Evolutionary conservation across 208 protist genomes (phyloP).

Genomic region (Trichomonas tenax): DNA sequence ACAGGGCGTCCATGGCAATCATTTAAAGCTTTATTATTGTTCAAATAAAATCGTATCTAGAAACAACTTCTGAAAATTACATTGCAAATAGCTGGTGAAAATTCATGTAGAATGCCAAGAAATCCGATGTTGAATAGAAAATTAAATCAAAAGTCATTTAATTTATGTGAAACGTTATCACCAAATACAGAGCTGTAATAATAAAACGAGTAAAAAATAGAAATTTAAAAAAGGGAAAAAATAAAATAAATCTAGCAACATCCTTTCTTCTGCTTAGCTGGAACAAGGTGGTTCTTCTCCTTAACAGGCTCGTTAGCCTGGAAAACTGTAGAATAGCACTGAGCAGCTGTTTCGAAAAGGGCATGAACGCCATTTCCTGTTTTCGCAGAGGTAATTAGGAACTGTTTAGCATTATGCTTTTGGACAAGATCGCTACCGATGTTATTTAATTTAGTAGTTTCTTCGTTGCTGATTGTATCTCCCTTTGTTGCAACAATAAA

Average conservation of each 20-base stretch:
- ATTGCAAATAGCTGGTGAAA: too few species aligned
- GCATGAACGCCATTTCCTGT: not conserved
- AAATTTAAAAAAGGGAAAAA: not conserved
- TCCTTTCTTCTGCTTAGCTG: not conserved
- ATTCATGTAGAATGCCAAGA: too few species aligned
- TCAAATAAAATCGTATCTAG: too few species aligned
- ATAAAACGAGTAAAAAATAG: not conserved
- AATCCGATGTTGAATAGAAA: too few species aligned
- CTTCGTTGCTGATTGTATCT: not conserved
- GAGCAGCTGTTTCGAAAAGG: not conserved
- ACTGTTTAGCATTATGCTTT: not conserved
- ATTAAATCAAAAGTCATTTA: not conserved
- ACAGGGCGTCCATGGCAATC: too few species aligned
- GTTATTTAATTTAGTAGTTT: not conserved
- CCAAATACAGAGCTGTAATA: not conserved
- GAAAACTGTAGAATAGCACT: not conserved
- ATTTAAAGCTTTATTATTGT: too few species aligned
- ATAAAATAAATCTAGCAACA: constrained; percentile 1
- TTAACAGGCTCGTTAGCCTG: not conserved
- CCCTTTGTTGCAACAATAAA: not conserved
- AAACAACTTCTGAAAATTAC: too few species aligned
- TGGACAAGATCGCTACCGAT: not conserved
- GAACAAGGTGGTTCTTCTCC: not conserved
- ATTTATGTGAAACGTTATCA: not conserved
- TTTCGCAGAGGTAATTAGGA: not conserved